Conservation (phyloP, 192 early-diverging fungal species). For the Coemansia sp. region DNA sequence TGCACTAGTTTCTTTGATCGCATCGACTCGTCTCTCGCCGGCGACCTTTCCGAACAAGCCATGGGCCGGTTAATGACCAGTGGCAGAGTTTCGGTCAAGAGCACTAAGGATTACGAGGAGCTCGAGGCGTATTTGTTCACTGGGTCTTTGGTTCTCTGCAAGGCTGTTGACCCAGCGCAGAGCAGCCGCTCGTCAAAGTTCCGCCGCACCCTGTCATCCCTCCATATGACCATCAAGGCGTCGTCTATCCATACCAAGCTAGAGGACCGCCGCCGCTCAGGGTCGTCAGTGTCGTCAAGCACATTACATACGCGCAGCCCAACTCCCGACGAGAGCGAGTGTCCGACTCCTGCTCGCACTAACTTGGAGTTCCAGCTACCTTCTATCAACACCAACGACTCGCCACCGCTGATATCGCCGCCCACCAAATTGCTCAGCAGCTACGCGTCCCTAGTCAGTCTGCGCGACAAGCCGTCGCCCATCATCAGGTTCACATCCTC, state of each 20-base stretch:
- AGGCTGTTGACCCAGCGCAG: not conserved
- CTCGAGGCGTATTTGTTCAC: slow-evolving; percentile 42
- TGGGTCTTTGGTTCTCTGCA: slow-evolving; percentile 26
- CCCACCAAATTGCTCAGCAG: slow-evolving; percentile 26
- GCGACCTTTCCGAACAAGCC: not conserved
- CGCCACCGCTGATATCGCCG: slow-evolving; percentile 24
- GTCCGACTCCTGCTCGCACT: not conserved
- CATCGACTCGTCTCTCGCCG: slow-evolving; percentile 5
- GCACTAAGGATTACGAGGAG: slow-evolving; percentile 15
- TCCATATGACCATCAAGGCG: slow-evolving; percentile 31
- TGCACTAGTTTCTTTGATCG: slow-evolving; percentile 33
- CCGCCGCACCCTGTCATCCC: slow-evolving; percentile 40
- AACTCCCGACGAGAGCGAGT: not conserved
- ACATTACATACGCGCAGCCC: slow-evolving; percentile 30
- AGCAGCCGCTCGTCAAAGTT: slow-evolving; percentile 17
- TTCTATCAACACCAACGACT: slow-evolving; percentile 26
- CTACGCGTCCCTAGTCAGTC: slow-evolving; percentile 35
- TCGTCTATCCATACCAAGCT: not conserved
- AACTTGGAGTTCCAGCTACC: slow-evolving; percentile 28
- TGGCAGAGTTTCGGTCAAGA: slow-evolving; percentile 15
- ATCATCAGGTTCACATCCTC: slow-evolving; percentile 31
- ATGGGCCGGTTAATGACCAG: slow-evolving; percentile 33
- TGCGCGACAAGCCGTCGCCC: slow-evolving; percentile 31
- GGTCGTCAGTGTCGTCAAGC: slow-evolving; percentile 33
- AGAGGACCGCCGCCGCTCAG: slow-evolving; percentile 25